Evolutionary conservation across 164 flowering plant genomes (phyloP), one percentile per base, ranked within the genome.

Genomic region (Houttuynia cordata): DNA sequence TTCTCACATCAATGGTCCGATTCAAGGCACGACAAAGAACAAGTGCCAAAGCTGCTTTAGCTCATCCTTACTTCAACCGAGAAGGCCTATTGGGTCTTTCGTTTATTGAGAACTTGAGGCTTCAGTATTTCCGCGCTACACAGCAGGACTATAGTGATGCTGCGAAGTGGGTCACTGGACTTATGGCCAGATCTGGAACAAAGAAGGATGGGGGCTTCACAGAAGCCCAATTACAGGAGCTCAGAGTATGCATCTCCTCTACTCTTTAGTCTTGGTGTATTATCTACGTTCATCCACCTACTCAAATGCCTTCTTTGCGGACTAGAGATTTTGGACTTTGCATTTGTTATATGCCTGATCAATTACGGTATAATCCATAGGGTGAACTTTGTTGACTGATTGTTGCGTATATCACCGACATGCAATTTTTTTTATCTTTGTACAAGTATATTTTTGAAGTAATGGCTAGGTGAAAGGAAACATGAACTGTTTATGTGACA

Each of bases 111-210:
- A 90, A 78, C 24, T 60, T 90, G 58, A 77, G 91, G 73, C 73
- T 83, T 59, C 96, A 85, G 65, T 59, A 78, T 51, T 82, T 90
- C 59, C 81, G 96, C 51, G 83, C 97, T 24, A 93, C 99, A 19
- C 91, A 85, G 63, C 87, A 88, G 70, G 99, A 90, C 61, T 86
- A 90, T 40, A 70, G 85, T 21, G 97, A 93, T 63, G 92, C 87
- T 70, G 85, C 85, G 23, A 78, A 73, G 12, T 93, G 99, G 99
- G 61, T 86, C 20, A 76, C 74, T 60, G 73, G 76, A 63, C 84
- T 80, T 9, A 88, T 93, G 99, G 97, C 97, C 13, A 90, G 80
- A 70, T 93, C 99, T 51, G 99, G 99, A 57, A 90, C 99, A 12
- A 55, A 80, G 67, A 69, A 79, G 64, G 96, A 75, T 20, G 99